Evolutionary conservation across 2,329 filamentous ascomycete genomes (phyloP).

Genomic region (Colletotrichum abscissum): DNA sequence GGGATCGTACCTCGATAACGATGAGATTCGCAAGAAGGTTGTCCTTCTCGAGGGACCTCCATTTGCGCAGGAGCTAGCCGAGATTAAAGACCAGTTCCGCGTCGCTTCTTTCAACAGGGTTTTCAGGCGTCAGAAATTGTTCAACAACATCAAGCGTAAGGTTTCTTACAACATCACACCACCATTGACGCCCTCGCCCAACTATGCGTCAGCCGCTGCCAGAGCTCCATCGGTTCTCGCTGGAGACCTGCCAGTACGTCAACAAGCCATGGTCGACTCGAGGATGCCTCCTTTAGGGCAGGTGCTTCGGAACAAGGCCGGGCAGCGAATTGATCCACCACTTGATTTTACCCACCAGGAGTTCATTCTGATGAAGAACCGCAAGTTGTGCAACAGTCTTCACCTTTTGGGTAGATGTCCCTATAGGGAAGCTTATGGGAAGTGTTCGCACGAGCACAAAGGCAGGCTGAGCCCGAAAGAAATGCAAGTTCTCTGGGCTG

Average conservation of each 20-base stretch:
- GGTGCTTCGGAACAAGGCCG: slow-evolving; percentile 39
- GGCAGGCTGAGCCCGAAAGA: slow-evolving; percentile 37
- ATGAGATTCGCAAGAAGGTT: slow-evolving; percentile 43
- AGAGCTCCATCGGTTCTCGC: neutral
- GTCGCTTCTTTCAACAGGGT: slow-evolving; percentile 39
- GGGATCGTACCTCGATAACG: slow-evolving; percentile 42
- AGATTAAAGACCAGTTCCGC: slow-evolving; percentile 43
- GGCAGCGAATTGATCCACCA: slow-evolving; percentile 43
- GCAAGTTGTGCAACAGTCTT: slow-evolving; percentile 47
- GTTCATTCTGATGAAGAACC: slow-evolving; percentile 40
- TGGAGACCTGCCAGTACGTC: neutral
- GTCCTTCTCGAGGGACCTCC: slow-evolving; percentile 51
- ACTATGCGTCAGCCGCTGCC: slow-evolving; percentile 36
- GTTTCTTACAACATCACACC: slow-evolving; percentile 37
- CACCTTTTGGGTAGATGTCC: slow-evolving; percentile 43
- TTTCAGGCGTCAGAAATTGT: slow-evolving; percentile 41
- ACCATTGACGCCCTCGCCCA: slow-evolving; percentile 36
- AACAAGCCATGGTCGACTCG: neutral
- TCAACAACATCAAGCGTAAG: slow-evolving; percentile 36
- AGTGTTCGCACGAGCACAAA: slow-evolving; percentile 44
- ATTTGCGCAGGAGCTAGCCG: slow-evolving; percentile 49
- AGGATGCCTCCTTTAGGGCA: neutral
- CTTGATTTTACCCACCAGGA: slow-evolving; percentile 37
- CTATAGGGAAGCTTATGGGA: slow-evolving; percentile 10
- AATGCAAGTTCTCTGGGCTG: slow-evolving; percentile 42